Evolutionary conservation across 2,329 filamentous ascomycete genomes (phyloP).

Genomic region (Orbilia ellipsospora): DNA sequence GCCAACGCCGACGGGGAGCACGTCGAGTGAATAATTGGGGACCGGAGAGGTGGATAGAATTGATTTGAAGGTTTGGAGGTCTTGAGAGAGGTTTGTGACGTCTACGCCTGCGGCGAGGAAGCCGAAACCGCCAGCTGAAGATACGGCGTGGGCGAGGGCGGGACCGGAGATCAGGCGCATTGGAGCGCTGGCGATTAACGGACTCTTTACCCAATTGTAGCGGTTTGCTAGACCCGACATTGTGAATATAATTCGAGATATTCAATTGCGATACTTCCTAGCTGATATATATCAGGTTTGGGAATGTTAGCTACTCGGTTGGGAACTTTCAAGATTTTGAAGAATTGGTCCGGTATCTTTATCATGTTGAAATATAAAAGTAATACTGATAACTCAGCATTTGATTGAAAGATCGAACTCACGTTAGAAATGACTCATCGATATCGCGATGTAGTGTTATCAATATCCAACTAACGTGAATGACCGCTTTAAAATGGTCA

Average conservation of each 20-base stretch:
- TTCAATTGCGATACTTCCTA: no score
- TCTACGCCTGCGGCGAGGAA: constrained; percentile 45
- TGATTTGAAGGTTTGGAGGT: constrained; percentile 59
- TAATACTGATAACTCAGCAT: no score
- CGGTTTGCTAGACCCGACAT: constrained; percentile 21
- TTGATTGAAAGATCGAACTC: no score
- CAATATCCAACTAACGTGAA: no score
- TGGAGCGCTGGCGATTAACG: constrained; percentile 73
- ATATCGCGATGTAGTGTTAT: neutral
- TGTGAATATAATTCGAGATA: neutral
- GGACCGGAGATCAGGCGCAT: constrained; percentile 74
- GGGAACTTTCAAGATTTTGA: no score
- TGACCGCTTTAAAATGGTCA: no score
- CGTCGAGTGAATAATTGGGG: constrained; percentile 23
- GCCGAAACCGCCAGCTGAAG: constrained; percentile 67
- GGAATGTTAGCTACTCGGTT: no score
- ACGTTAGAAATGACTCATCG: neutral
- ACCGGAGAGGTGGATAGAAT: constrained; percentile 54
- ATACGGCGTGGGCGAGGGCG: constrained; percentile 71
- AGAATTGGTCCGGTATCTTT: no score
- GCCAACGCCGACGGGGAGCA: constrained; percentile 66
- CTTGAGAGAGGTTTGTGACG: constrained; percentile 64
- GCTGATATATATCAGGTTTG: no score
- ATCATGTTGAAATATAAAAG: no score
- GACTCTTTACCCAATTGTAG: constrained; percentile 69